phyloP scores from a whole-genome alignment of 1,284 basidiomycete genomes.

The Cryptococcus hybrid region DNA sequence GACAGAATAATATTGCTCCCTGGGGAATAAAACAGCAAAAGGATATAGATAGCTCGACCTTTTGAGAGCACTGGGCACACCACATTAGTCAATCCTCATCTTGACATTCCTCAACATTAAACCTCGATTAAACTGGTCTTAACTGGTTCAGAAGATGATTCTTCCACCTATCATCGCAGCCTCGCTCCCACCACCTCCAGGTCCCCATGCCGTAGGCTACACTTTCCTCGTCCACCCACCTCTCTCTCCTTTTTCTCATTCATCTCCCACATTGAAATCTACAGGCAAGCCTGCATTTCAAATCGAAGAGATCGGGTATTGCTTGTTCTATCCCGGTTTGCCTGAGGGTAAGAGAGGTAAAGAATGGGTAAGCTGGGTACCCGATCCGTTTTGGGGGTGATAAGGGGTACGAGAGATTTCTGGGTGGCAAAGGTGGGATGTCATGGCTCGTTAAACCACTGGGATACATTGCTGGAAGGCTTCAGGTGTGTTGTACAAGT shows the following conservation, averaged over 20 bases:
- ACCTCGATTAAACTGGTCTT: no score
- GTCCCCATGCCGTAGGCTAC: constrained; percentile 29
- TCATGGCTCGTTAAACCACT: constrained; percentile 24
- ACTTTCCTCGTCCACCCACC: constrained; percentile 21
- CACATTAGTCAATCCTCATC: no score
- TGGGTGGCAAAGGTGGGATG: constrained; percentile 22
- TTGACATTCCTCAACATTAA: no score
- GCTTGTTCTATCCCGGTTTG: constrained; percentile 38
- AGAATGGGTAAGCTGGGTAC: constrained; percentile 23
- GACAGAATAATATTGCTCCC: no score
- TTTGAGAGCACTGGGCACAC: no score
- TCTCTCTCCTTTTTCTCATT: constrained; percentile 11
- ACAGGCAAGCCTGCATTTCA: constrained; percentile 27
- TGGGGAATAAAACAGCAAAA: no score
- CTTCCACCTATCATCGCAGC: not conserved
- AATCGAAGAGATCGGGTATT: constrained; percentile 28
- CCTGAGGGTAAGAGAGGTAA: constrained; percentile 1
- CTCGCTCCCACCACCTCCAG: constrained; percentile 25
- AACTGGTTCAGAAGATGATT: not conserved
- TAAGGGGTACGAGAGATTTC: constrained; percentile 28
- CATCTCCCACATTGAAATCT: constrained; percentile 10
- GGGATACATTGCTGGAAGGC: constrained; percentile 22
- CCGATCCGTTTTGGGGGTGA: constrained; percentile 18
- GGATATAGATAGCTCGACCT: no score
- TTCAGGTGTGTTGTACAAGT: constrained; percentile 17